Evolutionary conservation across 208 protist genomes (phyloP).

Genomic region (Wallacemonas sp.): DNA sequence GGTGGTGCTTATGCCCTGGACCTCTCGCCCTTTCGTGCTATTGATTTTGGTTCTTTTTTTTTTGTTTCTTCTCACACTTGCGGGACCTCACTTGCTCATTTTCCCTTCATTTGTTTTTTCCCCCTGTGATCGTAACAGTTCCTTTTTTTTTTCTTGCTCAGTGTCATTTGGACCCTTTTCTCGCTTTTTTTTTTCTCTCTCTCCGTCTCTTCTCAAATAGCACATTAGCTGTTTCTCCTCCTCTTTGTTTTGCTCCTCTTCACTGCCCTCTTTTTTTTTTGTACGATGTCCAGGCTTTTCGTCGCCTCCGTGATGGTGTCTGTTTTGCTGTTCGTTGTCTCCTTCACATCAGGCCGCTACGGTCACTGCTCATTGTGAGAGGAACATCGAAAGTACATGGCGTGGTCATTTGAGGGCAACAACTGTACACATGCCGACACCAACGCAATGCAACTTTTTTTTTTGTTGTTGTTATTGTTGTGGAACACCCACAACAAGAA

Average conservation of each 20-base stretch:
- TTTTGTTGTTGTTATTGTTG: too few relatives aligned
- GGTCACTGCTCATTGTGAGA: too few relatives aligned
- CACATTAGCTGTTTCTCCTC: not conserved
- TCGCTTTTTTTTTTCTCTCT: not conserved
- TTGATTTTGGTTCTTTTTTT: conserved; percentile 2
- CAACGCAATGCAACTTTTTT: too few relatives aligned
- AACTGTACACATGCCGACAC: too few relatives aligned
- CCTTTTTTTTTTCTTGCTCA: conserved; percentile 11
- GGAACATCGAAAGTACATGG: too few relatives aligned
- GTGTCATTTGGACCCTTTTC: too few relatives aligned
- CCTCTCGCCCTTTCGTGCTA: too few relatives aligned
- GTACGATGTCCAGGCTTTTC: conserved; percentile 1
- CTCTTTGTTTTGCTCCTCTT: not conserved
- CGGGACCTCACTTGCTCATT: too few relatives aligned
- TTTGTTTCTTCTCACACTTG: too few relatives aligned
- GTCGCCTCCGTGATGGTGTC: not conserved
- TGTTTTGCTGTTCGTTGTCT: not conserved
- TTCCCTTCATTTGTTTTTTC: conserved; percentile 21
- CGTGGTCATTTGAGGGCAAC: too few relatives aligned
- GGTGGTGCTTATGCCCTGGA: not conserved
- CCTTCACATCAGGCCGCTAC: too few relatives aligned
- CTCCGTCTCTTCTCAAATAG: conserved; percentile 2
- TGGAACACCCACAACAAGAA: too few relatives aligned
- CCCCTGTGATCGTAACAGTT: not conserved
- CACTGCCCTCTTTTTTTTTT: conserved; percentile 16